Evolutionary conservation across 768 basidiomycete genomes (phyloP).

Genomic region (Thelephora ganbajun): DNA sequence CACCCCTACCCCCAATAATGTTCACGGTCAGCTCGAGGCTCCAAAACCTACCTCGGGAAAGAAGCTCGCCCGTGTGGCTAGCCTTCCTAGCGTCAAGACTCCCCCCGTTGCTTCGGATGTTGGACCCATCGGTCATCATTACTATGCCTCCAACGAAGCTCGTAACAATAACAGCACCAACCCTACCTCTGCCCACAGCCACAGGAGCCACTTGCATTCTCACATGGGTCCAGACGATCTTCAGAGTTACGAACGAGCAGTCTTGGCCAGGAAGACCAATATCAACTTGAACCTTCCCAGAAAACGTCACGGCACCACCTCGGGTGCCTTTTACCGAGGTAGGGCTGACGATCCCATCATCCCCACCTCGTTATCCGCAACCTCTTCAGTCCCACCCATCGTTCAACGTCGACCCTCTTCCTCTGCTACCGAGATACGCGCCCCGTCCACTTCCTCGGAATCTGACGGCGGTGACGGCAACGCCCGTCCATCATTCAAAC

Average conservation of each 20-base stretch:
- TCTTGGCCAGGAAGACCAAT: conserved; percentile 52
- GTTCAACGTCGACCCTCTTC: conserved; percentile 14
- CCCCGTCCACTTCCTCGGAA: conserved; percentile 14
- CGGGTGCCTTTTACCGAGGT: conserved; percentile 8
- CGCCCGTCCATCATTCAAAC: conserved; percentile 55
- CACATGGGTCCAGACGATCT: conserved; percentile 37
- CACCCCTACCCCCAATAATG: conserved; percentile 3
- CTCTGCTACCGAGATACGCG: conserved; percentile 9
- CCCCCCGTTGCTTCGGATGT: conserved; percentile 24
- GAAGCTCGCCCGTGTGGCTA: conserved; percentile 43
- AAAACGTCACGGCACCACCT: conserved; percentile 12
- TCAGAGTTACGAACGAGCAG: conserved; percentile 60
- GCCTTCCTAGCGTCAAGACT: conserved; percentile 57
- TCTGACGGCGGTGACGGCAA: conserved; percentile 18
- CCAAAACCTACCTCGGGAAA: conserved; percentile 14
- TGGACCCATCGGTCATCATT: background rate
- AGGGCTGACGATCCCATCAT: conserved; percentile 8
- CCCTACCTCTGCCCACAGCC: background rate
- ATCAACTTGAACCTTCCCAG: conserved; percentile 42
- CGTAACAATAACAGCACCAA: conserved; percentile 1
- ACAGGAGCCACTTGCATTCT: background rate
- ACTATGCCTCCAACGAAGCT: conserved; percentile 9
- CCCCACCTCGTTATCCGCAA: conserved; percentile 4
- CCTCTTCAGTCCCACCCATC: background rate
- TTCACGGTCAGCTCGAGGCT: conserved; percentile 7